Percentiles rank a stretch among this genome's conserved stretches.
phyloP scores from a whole-genome alignment of 768 basidiomycete species.

The Clitopilus hobsonii region DNA sequence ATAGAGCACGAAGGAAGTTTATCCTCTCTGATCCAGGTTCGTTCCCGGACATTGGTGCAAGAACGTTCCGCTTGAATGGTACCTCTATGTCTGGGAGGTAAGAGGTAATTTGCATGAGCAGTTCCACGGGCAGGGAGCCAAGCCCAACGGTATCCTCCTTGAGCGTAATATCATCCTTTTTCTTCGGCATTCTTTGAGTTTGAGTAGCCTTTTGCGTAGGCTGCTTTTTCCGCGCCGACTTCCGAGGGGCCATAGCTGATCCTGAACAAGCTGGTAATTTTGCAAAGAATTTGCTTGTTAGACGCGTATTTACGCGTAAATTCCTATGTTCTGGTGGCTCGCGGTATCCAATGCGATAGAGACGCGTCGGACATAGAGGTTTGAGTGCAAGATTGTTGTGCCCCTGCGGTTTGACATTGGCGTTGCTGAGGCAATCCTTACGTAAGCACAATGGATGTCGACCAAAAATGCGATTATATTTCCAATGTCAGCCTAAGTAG shows the following conservation, averaged over 20 bases:
- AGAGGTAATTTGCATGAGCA: background rate
- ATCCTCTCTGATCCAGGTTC: conserved; percentile 2
- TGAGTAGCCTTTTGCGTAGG: background rate
- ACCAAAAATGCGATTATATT: background rate
- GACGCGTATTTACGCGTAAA: background rate
- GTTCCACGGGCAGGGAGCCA: background rate
- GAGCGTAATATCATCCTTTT: background rate
- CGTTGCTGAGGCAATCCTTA: too few relatives aligned
- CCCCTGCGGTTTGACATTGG: too few relatives aligned
- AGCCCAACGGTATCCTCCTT: background rate
- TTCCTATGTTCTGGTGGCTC: too few relatives aligned
- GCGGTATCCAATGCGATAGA: too few relatives aligned
- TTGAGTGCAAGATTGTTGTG: too few relatives aligned
- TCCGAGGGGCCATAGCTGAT: background rate
- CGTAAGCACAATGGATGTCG: too few relatives aligned
- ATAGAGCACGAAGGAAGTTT: conserved; percentile 10
- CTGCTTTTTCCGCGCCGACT: background rate
- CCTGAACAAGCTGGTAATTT: background rate
- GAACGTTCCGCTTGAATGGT: background rate
- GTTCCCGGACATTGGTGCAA: background rate
- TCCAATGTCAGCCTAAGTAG: background rate
- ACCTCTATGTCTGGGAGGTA: background rate
- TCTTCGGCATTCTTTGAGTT: background rate
- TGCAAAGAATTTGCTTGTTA: background rate
- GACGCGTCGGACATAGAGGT: too few relatives aligned